These are phyloP conservation scores for Pseudogymnoascus destructans DNA, from an alignment of 2,329 filamentous ascomycete species.

Conservation along the genomic window DNA sequence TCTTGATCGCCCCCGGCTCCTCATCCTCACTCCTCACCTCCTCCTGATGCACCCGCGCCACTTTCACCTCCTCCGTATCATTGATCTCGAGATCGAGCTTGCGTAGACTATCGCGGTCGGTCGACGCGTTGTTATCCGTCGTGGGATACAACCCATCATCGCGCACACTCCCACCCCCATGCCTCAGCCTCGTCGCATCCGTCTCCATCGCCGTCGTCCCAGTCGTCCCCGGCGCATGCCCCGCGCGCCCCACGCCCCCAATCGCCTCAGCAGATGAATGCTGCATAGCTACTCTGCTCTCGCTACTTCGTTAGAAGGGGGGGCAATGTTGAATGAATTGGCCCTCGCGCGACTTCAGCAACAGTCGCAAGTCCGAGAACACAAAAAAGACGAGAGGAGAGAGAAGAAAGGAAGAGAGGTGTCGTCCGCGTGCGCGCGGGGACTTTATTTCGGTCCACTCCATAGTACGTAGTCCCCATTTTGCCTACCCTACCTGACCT, in stretches of 20 bases:
- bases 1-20: not conserved
- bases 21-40: not conserved
- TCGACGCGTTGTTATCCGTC: not conserved
- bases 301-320: not conserved
- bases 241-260: not conserved
- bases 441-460: not conserved
- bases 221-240: not conserved
- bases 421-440: not conserved
- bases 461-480: not conserved
- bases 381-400: not conserved
- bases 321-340: not conserved
- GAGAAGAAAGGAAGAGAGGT: not conserved
- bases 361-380: not conserved
- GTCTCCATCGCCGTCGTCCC: not conserved
- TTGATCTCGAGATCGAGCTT: not conserved
- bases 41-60: not conserved
- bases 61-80: not conserved
- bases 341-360: not conserved
- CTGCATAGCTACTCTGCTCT: not conserved
- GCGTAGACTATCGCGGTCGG: not conserved
- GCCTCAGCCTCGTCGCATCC: not conserved
- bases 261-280: not conserved
- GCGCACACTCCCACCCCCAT: not conserved
- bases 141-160: not conserved
- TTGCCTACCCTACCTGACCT: not conserved